Evolutionary conservation across 2,329 filamentous ascomycete genomes (phyloP), one percentile per base, ranked within the genome.

Genomic region (Scedosporium apiospermum): DNA sequence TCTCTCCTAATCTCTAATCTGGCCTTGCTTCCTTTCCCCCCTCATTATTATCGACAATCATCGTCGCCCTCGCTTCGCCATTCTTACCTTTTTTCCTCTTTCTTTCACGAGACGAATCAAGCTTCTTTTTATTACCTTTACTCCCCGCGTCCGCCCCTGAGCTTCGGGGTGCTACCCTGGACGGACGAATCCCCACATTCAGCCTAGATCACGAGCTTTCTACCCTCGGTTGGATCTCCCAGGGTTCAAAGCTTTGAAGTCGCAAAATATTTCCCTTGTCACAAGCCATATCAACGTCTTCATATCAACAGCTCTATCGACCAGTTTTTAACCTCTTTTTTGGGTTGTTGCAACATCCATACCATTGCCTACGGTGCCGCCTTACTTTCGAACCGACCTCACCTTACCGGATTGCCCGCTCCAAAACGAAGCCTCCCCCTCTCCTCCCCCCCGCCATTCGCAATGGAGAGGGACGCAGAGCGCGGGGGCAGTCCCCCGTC

Each of bases 401-500:
- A 4, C 16, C 21, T 23, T n/a, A 27, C 30, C 23, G 2, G 18
- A 23, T 27, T 16, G 18, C 18, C 23, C 51, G 51, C 51, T 55
- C 18, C 27, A 58, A 58, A 58, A 41, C 27, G 14, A 14, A 10
- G 21, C 10, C 26, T 42, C 23, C 34, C 57, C 26, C 7, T 23
- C 23, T n/a, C 10, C 5, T n/a, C 30, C 30, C 57, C 34, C 57
- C 26, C 57, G 21, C 57, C 26, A 58, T 26, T 26, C 57, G 30
- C 27, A 23, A 58, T 58, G 57, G 57, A 38, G 3, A 58, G 57
- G 57, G 30, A 58, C 30, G 12, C 30, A 21, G 57, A 42, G 27
- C 38, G 30, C n/a, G 38, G 38, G 27, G 51, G 44, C 7, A 38
- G 26, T 49, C 26, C 58, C 18, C 58, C 21, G 51, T 63, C 65